These are phyloP conservation scores for Mycena venus DNA, from an alignment of 768 basidiomycete species.

Conservation along the genomic window DNA sequence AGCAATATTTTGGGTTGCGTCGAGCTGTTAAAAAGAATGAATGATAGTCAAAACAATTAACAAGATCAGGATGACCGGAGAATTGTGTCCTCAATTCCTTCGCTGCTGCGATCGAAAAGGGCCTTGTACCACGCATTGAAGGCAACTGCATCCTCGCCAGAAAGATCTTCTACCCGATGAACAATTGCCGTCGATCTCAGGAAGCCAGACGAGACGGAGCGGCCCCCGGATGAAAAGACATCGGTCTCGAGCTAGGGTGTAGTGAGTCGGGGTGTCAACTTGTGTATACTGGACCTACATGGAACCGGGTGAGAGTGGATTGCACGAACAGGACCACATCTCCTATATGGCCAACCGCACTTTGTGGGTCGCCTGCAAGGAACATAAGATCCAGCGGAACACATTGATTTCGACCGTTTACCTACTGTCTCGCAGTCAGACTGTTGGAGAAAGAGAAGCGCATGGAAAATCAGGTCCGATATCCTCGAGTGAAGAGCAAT, in stretches of 20 bases:
- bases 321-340: slow-evolving; percentile 85
- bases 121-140: slow-evolving; percentile 80
- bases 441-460: slow-evolving; percentile 72
- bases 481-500: slow-evolving; percentile 76
- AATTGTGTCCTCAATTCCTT: slow-evolving; percentile 88
- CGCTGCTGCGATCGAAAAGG: slow-evolving; percentile 80
- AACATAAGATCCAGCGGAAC: slow-evolving; percentile 1
- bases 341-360: slow-evolving; percentile 82
- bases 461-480: slow-evolving; percentile 74
- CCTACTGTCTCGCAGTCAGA: slow-evolving; percentile 89
- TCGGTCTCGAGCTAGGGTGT: slow-evolving; percentile 62
- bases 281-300: slow-evolving; percentile 53
- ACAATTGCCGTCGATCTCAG: slow-evolving; percentile 63
- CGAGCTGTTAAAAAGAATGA: slow-evolving; percentile 57
- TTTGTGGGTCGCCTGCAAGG: slow-evolving; percentile 82
- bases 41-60: not conserved
- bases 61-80: slow-evolving; percentile 58
- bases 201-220: slow-evolving; percentile 63
- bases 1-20: slow-evolving; percentile 79
- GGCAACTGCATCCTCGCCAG: slow-evolving; percentile 56
- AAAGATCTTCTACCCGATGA: slow-evolving; percentile 55
- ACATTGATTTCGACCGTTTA: slow-evolving; percentile 39
- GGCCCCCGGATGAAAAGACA: slow-evolving; percentile 60
- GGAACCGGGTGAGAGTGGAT: slow-evolving; percentile 72
- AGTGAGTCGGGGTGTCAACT: slow-evolving; percentile 13